Base-by-base conservation (phyloP, 2,329 filamentous ascomycete species). In the Corynespora cassiicola region DNA sequence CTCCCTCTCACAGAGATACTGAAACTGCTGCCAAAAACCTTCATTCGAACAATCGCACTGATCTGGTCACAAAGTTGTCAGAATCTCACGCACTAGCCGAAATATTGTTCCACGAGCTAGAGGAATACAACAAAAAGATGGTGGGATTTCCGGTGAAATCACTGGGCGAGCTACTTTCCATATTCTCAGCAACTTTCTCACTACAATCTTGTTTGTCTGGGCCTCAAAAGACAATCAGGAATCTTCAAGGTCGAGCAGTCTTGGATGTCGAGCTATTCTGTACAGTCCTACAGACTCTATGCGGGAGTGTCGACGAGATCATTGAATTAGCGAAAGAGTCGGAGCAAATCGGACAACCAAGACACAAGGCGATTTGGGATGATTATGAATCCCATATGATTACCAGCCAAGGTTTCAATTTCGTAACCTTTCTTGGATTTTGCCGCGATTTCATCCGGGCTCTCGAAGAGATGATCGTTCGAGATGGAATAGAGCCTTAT, bases 1-100 rank as follows among this genome's bases (percentile, higher is more conserved):
- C 63, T 8, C 62, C 62, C 10, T 65, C 58, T 14, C 53, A 63
- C 31, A 52, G 47, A 15, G 61, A 66, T 25, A 21, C 63, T 5
- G 61, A 63, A 12, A 42, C 42, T 14, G 48, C 53, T 3, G 42
- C 41, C n/a, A n/a, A n/a, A n/a, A n/a, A n/a, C n/a, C n/a, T n/a
- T n/a, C n/a, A n/a, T n/a, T n/a, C n/a, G n/a, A n/a, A n/a, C 12
- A 50, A 43, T 23, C 48, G 36, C 18, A 39, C 42, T 18, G 39
- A 42, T 5, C 31, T 56, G 6, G 47, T 41, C 14, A 18, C 30
- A 14, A 39, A 61, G 14, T 34, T 59, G 4, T 31, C 52, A 12
- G 54, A 62, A 5, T 31, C 47, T 7, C 47, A 51, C 19, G 40
- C 34, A 2, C 48, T 57, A 33, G 41, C 60, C 5, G 45, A 58